Percentiles rank a stretch among this genome's conserved stretches.
phyloP scores from a whole-genome alignment of 1,284 basidiomycete genomes.

The Trichosporon sp. region DNA sequence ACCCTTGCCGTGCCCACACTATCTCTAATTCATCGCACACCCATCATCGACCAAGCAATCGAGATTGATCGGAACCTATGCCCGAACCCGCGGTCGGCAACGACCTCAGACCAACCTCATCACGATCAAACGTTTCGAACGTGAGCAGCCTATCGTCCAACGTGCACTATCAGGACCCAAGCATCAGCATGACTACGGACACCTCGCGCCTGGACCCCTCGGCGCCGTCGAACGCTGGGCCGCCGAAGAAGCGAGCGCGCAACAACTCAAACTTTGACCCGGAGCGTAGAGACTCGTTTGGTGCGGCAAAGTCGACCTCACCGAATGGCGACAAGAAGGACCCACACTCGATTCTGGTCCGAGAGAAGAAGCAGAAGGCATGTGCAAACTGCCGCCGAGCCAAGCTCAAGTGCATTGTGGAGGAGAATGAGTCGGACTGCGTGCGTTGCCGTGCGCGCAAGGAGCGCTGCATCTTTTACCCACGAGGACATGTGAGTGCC shows the following conservation, averaged over 20 bases:
- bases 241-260: neutral
- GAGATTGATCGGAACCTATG: neutral
- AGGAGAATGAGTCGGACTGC: constrained; percentile 31
- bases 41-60: neutral
- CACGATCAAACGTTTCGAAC: neutral
- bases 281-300: neutral
- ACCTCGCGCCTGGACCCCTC: neutral
- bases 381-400: constrained; percentile 41
- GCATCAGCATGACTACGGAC: neutral
- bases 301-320: neutral
- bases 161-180: neutral
- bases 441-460: constrained; percentile 38
- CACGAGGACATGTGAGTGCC: constrained; percentile 34
- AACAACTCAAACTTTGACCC: neutral
- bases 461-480: constrained; percentile 40
- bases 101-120: neutral
- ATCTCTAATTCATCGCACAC: neutral
- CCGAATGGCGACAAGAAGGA: constrained; percentile 8
- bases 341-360: constrained; percentile 17
- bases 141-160: neutral
- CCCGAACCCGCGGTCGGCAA: neutral
- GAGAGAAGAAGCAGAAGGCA: constrained; percentile 32
- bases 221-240: neutral
- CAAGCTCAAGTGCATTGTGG: constrained; percentile 42
- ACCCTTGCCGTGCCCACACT: neutral